Evolutionary conservation across 2,329 filamentous ascomycete species (phyloP).

Genomic region (Diplodia scrobiculata): DNA sequence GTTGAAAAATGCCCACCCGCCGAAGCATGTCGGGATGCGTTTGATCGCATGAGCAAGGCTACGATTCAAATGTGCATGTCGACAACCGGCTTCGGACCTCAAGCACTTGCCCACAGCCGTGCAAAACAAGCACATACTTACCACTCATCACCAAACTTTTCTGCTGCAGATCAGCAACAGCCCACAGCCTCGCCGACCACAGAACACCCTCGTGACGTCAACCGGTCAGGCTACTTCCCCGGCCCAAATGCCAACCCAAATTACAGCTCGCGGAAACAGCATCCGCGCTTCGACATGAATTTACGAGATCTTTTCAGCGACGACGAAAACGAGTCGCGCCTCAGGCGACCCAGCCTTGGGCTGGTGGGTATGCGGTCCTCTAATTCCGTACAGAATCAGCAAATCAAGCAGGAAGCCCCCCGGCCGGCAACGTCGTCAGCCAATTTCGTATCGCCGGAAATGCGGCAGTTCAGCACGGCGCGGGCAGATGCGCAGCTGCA

Average conservation of each 20-base stretch:
- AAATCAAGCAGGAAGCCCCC: slow-evolving; percentile 31
- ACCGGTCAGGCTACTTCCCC: slow-evolving; percentile 23
- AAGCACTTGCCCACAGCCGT: slow-evolving; percentile 32
- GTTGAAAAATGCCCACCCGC: slow-evolving; percentile 94
- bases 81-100: slow-evolving; percentile 73
- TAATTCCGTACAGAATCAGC: slow-evolving; percentile 33
- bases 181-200: slow-evolving; percentile 16
- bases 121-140: slow-evolving; percentile 1
- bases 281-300: slow-evolving; percentile 60
- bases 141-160: slow-evolving; percentile 11
- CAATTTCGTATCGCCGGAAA: slow-evolving; percentile 4
- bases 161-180: slow-evolving; percentile 10
- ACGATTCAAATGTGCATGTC: slow-evolving; percentile 94
- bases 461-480: slow-evolving; percentile 16
- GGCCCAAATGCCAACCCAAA: neutral
- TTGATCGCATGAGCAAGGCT: slow-evolving; percentile 91
- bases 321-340: slow-evolving; percentile 45
- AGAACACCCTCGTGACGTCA: neutral
- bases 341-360: slow-evolving; percentile 33
- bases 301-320: slow-evolving; percentile 44
- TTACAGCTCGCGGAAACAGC: slow-evolving; percentile 32
- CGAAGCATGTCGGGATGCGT: slow-evolving; percentile 91
- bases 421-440: slow-evolving; percentile 2
- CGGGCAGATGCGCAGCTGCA: slow-evolving; percentile 18
- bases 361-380: slow-evolving; percentile 37